Evolutionary conservation across 768 basidiomycete genomes (phyloP).

Genomic region (Kwoniella pini): DNA sequence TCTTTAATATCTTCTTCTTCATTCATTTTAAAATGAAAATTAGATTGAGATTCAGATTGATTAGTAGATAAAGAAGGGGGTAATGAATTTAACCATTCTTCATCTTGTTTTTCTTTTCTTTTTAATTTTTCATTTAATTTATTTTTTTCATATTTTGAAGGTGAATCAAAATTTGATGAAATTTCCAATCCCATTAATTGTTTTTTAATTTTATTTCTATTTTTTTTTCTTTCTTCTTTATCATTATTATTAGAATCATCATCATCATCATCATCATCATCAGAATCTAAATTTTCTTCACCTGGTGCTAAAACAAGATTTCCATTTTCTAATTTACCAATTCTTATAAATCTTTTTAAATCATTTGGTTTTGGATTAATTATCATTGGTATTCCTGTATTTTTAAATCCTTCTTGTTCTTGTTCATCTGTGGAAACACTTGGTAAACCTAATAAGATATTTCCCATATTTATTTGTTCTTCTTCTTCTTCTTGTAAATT

Average conservation of each 20-base stretch:
- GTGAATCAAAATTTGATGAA: not conserved
- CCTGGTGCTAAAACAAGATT: conserved; percentile 44
- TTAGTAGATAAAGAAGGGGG: conserved; percentile 6
- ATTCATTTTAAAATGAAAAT: not conserved
- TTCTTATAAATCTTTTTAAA: conserved; percentile 32
- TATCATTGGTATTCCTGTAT: conserved; percentile 24
- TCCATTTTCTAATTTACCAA: conserved; percentile 47
- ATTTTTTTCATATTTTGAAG: not conserved
- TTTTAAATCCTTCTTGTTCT: not conserved
- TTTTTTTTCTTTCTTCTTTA: conserved; percentile 19
- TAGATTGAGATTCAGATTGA: too few species aligned
- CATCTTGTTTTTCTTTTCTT: not conserved
- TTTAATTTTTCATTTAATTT: not conserved
- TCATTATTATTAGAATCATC: not conserved
- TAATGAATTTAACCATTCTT: conserved; percentile 15
- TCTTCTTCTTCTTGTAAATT: conserved; percentile 30
- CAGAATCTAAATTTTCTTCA: conserved; percentile 32
- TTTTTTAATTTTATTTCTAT: conserved; percentile 27
- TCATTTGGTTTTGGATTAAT: conserved; percentile 43
- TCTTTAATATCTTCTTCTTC: not conserved
- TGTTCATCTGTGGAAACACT: conserved; percentile 20
- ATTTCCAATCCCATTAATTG: conserved; percentile 25
- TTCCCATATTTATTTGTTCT: conserved; percentile 14
- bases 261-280: conserved; percentile 33
- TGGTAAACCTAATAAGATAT: conserved; percentile 43